Base-by-base conservation (phyloP, 2,329 filamentous ascomycete species). In the Sporothrix mexicana region DNA sequence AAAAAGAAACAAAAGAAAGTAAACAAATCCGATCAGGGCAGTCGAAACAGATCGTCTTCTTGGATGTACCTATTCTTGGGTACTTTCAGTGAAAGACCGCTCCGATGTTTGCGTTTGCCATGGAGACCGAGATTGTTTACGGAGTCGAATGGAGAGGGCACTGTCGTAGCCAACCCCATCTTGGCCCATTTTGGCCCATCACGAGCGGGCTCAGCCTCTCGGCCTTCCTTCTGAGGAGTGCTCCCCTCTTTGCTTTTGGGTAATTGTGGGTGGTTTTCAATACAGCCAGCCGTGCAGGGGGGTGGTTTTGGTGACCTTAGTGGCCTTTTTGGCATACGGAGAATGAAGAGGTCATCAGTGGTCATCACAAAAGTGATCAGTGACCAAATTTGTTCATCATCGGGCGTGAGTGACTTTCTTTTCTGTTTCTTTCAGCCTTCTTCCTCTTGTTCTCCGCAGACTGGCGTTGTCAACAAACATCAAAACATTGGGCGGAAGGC, bases 91-190 rank as follows among this genome's bases (percentile, higher is more conserved):
- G 23, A 13, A 66, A 20, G 13, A 59, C 10, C 15, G 5, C 15
- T 36, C 55, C 55, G 20, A 6, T 62, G 59, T 62, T 62, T 62
- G 30, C 30, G 57, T 61, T 70, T 61, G 43, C 55, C 57, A 71
- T 71, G 69, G 69, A 62, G 69, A 71, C 69, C 57, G n/a, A 51
- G 69, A 62, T 62, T 71, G 69, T 71, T 71, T 71, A 71, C 36
- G 68, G 68, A 70, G 51, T 59, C n/a, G 41, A 47, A n/a, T 45
- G 23, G 30, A 36, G 30, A 36, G 30, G 30, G 30, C 3, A 36
- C 30, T 57, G 45, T 71, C 47, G 69, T 53, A 66, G 57, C 59
- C 59, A 62, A 51, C 59, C 43, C 43, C 41, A 20, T 62, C 23
- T 25, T 36, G 30, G 30, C 30, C 30, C 30, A 36, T 36, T 36